These are phyloP conservation scores for Spirogloea muscicola DNA, from an alignment of 139 green algal species.

Conservation along the genomic window DNA sequence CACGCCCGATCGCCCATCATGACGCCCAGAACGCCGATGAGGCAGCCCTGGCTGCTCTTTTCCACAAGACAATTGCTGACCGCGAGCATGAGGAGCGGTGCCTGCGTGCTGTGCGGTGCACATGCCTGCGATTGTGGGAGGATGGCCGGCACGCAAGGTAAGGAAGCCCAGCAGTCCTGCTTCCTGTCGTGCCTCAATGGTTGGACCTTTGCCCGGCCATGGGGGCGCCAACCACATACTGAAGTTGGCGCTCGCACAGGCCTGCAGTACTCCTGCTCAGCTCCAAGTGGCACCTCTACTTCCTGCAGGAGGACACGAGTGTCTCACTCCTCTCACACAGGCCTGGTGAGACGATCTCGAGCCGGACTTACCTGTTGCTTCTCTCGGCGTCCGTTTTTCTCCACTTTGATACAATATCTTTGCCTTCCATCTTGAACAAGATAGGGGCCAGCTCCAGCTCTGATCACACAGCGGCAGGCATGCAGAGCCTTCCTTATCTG, in stretches of 20 bases:
- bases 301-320: conserved; percentile 1
- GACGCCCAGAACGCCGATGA: not conserved
- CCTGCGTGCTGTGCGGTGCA: not conserved
- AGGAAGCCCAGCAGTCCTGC: not conserved
- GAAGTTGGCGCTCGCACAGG: not conserved
- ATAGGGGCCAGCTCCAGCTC: too few species aligned
- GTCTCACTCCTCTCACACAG: not conserved
- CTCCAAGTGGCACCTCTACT: not conserved
- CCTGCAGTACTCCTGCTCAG: conserved; percentile 4
- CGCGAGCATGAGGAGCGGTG: not conserved
- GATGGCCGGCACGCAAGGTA: not conserved
- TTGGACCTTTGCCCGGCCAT: not conserved
- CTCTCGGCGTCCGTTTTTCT: not conserved
- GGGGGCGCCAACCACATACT: not conserved
- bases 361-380: not conserved
- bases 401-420: not conserved
- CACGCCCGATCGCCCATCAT: not conserved
- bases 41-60: not conserved
- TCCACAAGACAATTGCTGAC: conserved; percentile 2
- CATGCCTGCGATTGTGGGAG: conserved; percentile 1
- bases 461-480: too few species aligned
- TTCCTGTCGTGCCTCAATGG: not conserved
- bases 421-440: too few species aligned
- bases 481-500: not conserved
- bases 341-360: conserved; percentile 3